Percentiles rank a stretch among this genome's conserved stretches.
These are phyloP conservation scores for Russula vinacea DNA, from an alignment of 768 basidiomycete species.

Conservation along the genomic window DNA sequence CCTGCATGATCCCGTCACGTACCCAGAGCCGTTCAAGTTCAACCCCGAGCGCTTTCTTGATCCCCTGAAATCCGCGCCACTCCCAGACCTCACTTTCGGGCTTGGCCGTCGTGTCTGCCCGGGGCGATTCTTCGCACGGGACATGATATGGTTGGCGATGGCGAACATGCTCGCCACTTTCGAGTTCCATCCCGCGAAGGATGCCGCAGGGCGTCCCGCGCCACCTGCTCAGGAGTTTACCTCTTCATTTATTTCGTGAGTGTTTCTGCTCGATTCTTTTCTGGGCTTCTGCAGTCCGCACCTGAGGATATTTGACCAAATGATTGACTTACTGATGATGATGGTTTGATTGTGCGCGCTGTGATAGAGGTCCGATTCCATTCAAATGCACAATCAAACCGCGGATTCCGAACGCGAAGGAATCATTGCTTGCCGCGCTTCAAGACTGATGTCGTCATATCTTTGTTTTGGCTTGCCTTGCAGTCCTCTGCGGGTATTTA, in stretches of 20 bases:
- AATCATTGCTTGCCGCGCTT: slow-evolving; percentile 1
- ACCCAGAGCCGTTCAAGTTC: slow-evolving; percentile 17
- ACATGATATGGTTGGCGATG: slow-evolving; percentile 13
- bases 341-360: neutral
- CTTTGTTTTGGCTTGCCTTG: neutral
- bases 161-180: slow-evolving; percentile 19
- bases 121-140: slow-evolving; percentile 13
- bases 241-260: slow-evolving; percentile 7
- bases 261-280: neutral
- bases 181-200: slow-evolving; percentile 20
- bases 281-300: no score
- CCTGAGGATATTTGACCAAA: no score
- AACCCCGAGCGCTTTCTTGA: slow-evolving; percentile 20
- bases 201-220: slow-evolving; percentile 4
- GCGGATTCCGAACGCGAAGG: slow-evolving; percentile 3
- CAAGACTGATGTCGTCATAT: neutral
- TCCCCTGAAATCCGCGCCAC: neutral
- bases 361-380: slow-evolving; percentile 16
- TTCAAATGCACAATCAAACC: slow-evolving; percentile 21
- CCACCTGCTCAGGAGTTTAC: slow-evolving; percentile 13
- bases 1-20: slow-evolving; percentile 9
- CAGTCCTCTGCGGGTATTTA: neutral
- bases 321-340: neutral
- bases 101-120: slow-evolving; percentile 21
- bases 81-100: slow-evolving; percentile 10